These are phyloP conservation scores for Funneliformis caledonium DNA, from an alignment of 371 early-diverging fungal genomes.

Conservation along the genomic window DNA sequence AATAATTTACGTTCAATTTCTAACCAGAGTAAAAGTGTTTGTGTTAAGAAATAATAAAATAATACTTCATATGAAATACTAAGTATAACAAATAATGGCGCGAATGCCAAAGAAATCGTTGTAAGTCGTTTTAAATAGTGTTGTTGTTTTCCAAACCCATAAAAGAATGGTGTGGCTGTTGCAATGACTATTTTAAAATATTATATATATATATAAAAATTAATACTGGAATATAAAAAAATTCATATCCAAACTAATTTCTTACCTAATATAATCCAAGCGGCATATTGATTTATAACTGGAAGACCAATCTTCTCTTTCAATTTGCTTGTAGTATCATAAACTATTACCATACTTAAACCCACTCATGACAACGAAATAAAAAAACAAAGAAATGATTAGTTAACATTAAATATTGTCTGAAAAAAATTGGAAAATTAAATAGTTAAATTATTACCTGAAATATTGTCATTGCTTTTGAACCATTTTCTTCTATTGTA, in stretches of 20 bases:
- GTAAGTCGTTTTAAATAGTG: constrained; percentile 81
- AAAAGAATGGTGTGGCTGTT: constrained; percentile 65
- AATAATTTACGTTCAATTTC: constrained; percentile 64
- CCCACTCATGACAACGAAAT: constrained; percentile 44
- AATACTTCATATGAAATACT: constrained; percentile 87
- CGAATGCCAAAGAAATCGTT: constrained; percentile 84
- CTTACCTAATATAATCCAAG: constrained; percentile 73
- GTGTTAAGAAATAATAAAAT: constrained; percentile 84
- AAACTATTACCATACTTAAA: constrained; percentile 55
- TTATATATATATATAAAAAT: too few relatives aligned
- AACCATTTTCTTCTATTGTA: background rate
- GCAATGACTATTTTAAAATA: constrained; percentile 52
- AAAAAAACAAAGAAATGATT: background rate
- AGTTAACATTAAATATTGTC: background rate
- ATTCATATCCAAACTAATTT: background rate
- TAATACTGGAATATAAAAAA: background rate
- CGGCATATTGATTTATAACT: constrained; percentile 66
- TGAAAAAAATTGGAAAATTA: background rate
- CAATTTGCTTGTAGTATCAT: constrained; percentile 58
- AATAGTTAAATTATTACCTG: constrained; percentile 30
- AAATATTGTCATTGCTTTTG: constrained; percentile 2
- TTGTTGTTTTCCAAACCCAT: constrained; percentile 64
- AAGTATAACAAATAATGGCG: constrained; percentile 85
- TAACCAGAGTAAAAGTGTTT: constrained; percentile 80
- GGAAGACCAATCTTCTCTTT: constrained; percentile 69